Conservation (phyloP, 768 basidiomycete species). For the Termitomyces titanicus region DNA sequence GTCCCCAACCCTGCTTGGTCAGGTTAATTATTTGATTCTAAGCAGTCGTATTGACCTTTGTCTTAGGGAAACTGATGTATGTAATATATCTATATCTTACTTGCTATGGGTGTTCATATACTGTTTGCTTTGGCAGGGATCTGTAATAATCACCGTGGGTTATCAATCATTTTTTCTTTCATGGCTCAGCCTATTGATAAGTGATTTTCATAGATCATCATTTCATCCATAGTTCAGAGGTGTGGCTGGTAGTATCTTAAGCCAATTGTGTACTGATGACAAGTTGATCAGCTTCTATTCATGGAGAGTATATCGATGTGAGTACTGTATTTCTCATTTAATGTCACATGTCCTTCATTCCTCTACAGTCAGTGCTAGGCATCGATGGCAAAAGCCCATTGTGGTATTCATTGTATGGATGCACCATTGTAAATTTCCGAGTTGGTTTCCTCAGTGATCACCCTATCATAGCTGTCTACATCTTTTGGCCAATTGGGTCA, state of each 20-base stretch:
- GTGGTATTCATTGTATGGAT: neutral
- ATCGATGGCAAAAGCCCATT: neutral
- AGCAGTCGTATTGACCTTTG: too few relatives aligned
- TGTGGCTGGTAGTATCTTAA: neutral
- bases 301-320: neutral
- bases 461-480: neutral
- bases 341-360: neutral
- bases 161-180: neutral
- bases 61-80: too few relatives aligned
- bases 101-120: neutral
- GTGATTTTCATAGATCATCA: neutral
- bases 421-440: too few relatives aligned
- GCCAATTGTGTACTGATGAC: too few relatives aligned
- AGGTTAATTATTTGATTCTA: neutral
- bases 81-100: too few relatives aligned
- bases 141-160: neutral
- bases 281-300: neutral
- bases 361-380: neutral
- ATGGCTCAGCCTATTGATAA: neutral
- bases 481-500: neutral
- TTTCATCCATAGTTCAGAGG: neutral
- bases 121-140: neutral
- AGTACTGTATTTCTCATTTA: neutral
- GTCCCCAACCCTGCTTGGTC: neutral
- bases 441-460: neutral